Conservation (phyloP, 306 rosid genomes). For the Hippophae rhamnoides region DNA sequence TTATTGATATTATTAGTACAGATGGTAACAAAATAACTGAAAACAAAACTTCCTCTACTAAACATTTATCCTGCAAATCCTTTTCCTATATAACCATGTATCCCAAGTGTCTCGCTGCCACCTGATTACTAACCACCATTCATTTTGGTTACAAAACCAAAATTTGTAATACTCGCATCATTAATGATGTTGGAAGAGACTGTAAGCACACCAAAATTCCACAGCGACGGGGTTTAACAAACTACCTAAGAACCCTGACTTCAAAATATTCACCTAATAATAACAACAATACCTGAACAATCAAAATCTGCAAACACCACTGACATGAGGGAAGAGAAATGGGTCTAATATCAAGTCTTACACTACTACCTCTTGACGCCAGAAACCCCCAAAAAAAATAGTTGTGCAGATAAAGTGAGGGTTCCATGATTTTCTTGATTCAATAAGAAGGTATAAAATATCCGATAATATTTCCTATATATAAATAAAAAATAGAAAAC, state of each 20-base stretch:
- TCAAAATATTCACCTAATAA: background rate
- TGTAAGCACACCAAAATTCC: background rate
- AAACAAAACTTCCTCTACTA: too few relatives aligned
- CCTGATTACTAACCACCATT: background rate
- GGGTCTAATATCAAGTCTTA: conserved; percentile 2
- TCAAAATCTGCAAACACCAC: background rate
- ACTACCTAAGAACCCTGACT: background rate
- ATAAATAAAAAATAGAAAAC: too few relatives aligned
- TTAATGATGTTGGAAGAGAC: background rate
- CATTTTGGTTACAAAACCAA: background rate
- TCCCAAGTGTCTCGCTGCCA: background rate
- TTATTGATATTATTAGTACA: too few relatives aligned
- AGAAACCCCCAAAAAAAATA: background rate
- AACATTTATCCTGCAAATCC: too few relatives aligned
- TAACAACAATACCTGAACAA: background rate
- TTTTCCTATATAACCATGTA: too few relatives aligned
- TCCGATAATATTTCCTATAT: too few relatives aligned
- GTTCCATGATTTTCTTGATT: background rate
- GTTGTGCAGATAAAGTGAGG: background rate
- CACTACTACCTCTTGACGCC: background rate
- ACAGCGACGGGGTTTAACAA: background rate
- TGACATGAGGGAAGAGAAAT: background rate
- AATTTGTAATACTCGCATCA: background rate
- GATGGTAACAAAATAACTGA: too few relatives aligned
- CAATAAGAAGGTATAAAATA: background rate